phyloP scores from a whole-genome alignment of 2,329 filamentous ascomycete species.

The Xylariaceae sp. region DNA sequence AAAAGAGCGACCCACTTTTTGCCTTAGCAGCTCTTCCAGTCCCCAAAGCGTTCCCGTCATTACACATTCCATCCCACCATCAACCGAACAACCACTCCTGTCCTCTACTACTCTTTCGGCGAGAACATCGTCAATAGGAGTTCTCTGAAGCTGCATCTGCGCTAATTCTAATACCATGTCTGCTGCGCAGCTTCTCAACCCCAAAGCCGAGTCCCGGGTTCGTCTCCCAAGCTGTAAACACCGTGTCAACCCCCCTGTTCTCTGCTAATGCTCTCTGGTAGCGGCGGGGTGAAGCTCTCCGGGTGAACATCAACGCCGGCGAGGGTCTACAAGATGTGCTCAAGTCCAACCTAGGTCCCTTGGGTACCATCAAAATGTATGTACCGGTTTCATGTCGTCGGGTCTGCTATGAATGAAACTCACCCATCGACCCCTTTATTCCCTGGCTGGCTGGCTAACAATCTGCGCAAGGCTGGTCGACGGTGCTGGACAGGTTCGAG shows the following conservation, averaged over 20 bases:
- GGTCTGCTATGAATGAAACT: neutral
- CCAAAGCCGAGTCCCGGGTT: slow-evolving; percentile 95
- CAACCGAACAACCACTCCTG: neutral
- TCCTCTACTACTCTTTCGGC: neutral
- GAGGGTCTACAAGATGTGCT: slow-evolving; percentile 92
- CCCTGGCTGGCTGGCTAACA: neutral
- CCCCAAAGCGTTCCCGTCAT: slow-evolving; percentile 2
- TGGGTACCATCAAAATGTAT: slow-evolving; percentile 94
- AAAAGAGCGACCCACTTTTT: slow-evolving; percentile 14
- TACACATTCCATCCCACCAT: slow-evolving; percentile 6
- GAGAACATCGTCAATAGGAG: neutral
- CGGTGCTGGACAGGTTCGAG: slow-evolving; percentile 60
- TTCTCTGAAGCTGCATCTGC: neutral
- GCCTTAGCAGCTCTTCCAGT: slow-evolving; percentile 12
- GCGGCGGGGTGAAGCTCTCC: slow-evolving; percentile 94
- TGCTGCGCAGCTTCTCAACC: slow-evolving; percentile 95
- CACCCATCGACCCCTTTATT: neutral
- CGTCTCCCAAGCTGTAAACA: slow-evolving; percentile 3
- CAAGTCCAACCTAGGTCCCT: slow-evolving; percentile 90
- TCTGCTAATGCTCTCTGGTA: slow-evolving; percentile 41
- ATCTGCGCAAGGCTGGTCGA: slow-evolving; percentile 55
- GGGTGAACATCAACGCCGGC: slow-evolving; percentile 94
- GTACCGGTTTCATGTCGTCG: slow-evolving; percentile 22
- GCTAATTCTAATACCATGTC: slow-evolving; percentile 60
- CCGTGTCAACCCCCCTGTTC: neutral